These are phyloP conservation scores for Diplocarpon mali DNA, from an alignment of 2,329 filamentous ascomycete species.

Conservation along the genomic window DNA sequence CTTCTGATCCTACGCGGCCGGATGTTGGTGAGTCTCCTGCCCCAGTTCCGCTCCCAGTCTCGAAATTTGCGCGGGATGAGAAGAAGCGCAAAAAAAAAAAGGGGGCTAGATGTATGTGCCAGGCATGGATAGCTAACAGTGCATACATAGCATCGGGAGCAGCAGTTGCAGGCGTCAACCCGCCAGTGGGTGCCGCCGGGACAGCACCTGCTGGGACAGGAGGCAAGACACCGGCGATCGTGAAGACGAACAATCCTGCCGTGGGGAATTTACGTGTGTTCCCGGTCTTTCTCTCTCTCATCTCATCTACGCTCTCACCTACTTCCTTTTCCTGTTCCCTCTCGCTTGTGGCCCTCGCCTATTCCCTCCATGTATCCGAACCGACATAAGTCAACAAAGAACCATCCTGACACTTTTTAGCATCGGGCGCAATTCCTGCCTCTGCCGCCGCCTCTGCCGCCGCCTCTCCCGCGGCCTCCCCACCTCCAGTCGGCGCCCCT, in stretches of 20 bases:
- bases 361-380: neutral
- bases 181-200: conserved; percentile 1
- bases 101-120: no score
- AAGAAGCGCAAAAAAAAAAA: no score
- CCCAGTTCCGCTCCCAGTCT: neutral
- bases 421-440: no score
- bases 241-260: conserved; percentile 1
- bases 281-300: no score
- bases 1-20: neutral
- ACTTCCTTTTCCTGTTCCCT: neutral
- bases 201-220: conserved; percentile 3
- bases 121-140: neutral
- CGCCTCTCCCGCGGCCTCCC: neutral
- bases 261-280: neutral
- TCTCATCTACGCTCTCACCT: no score
- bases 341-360: no score
- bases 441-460: neutral
- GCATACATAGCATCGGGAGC: neutral
- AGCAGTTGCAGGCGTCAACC: conserved; percentile 2
- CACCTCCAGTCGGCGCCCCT: conserved; percentile 10
- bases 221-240: conserved; percentile 4
- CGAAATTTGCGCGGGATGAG: neutral
- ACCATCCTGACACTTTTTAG: neutral
- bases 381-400: neutral
- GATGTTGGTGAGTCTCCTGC: neutral